These are phyloP conservation scores for Aleurites moluccanus DNA, from an alignment of 441 rosid genomes.

Conservation along the genomic window DNA sequence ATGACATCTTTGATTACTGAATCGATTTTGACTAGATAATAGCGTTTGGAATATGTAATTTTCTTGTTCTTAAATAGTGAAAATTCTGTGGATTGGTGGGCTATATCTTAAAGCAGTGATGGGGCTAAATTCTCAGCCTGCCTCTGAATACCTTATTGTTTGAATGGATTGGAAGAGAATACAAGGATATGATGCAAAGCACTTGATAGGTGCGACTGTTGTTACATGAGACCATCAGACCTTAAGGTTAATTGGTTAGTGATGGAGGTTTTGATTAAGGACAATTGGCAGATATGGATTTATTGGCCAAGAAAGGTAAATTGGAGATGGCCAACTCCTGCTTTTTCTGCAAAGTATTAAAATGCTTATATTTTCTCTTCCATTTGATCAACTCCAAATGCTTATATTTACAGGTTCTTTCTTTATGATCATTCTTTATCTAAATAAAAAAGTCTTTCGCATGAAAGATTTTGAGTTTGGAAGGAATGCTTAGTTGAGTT, in stretches of 20 bases:
- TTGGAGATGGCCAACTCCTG: neutral
- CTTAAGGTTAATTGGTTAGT: neutral
- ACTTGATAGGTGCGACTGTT: neutral
- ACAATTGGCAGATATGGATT: neutral
- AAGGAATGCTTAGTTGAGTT: neutral
- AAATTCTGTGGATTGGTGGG: neutral
- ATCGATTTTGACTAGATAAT: neutral
- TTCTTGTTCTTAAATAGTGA: neutral
- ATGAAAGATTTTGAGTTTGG: neutral
- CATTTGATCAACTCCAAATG: neutral
- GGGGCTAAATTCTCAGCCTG: neutral
- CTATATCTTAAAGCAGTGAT: neutral
- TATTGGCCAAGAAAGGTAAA: neutral
- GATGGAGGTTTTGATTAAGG: neutral
- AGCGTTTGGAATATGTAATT: too few species aligned
- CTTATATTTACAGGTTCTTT: neutral
- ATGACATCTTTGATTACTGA: neutral
- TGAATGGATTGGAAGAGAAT: neutral
- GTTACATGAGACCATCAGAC: neutral
- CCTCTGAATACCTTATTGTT: neutral
- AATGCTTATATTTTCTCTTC: neutral
- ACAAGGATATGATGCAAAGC: neutral
- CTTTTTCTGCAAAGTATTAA: neutral
- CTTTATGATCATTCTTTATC: neutral
- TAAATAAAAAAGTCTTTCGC: neutral